Base-by-base conservation (phyloP, 192 early-diverging fungal genomes). In the Backusella westeae region DNA sequence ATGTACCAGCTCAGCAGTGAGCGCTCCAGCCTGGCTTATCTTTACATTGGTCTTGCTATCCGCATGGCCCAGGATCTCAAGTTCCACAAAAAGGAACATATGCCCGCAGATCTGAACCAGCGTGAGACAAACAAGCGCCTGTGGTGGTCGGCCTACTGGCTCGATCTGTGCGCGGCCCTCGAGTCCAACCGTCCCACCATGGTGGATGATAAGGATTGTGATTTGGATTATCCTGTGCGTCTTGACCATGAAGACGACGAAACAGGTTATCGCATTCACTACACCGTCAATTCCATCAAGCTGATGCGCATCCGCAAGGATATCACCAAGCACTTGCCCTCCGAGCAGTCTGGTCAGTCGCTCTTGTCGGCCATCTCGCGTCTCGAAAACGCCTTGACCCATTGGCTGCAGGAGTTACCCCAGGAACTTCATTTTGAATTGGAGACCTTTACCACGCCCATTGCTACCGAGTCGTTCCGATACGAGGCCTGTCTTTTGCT, bases 1-100 rank as follows among this genome's bases (percentile, higher is more conserved):
- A 83, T 83, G 82, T 83, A 83, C 34, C 82, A 83, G 35, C 67
- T 83, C 5, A 80, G 73, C 34, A 78, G 78, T 34, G 82, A 83
- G 26, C 78, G 82, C 26, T 77, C 82, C 0, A 80, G 78, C 46
- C 36, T 80, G 56, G 82, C 82, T 5, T 83, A 83, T 69, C 76
- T 83, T 6, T 83, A 83, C 39, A 83, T 83, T 73, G 82, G 82
- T 38, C 63, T 83, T 0, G 82, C 82, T 8, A 83, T 83, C 52
- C 82, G 82, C 23, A 83, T 83, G 82, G 82, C 82, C 19, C 82
- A 83, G 39, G 82, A 83, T 59, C 67, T 83, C n/a, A 83, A 83
- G 63, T 77, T 78, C 26, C 82, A 83, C 74, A 83, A 83, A 56
- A 80, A 80, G 59, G 82, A 83, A 29, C 73, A 75, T 69, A 72